Evolutionary conservation across 2,329 filamentous ascomycete species (phyloP).

Genomic region (Xylariaceae sp.): DNA sequence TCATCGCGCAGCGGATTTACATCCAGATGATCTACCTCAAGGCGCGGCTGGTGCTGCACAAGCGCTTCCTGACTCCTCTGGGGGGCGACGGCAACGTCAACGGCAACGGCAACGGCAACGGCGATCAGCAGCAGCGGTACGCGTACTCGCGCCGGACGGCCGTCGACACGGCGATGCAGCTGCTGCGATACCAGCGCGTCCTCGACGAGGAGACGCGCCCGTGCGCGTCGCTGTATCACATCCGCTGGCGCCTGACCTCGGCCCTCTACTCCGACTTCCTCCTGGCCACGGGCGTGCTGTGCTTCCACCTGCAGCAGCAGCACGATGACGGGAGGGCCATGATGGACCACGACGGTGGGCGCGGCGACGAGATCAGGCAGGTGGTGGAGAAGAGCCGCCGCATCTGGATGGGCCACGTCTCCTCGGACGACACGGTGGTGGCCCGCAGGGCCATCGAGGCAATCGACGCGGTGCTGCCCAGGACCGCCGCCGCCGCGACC

Average conservation of each 20-base stretch:
- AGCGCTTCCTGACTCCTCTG: constrained; percentile 22
- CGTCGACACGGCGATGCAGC: constrained; percentile 16
- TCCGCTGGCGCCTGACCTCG: constrained; percentile 1
- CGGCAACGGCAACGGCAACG: no score
- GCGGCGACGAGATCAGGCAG: constrained; percentile 3
- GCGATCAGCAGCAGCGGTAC: constrained; percentile 11
- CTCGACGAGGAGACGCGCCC: constrained; percentile 16
- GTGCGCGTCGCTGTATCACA: constrained; percentile 2
- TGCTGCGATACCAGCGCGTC: constrained; percentile 16
- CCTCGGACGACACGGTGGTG: constrained; percentile 3
- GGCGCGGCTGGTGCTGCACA: constrained; percentile 24
- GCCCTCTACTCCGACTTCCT: constrained; percentile 4
- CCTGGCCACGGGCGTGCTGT: constrained; percentile 5
- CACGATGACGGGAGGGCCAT: not conserved
- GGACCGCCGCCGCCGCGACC: not conserved
- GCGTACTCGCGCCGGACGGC: constrained; percentile 18
- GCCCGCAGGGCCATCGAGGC: constrained; percentile 8
- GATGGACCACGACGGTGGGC: constrained; percentile 1
- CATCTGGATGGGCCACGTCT: constrained; percentile 5
- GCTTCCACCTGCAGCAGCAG: constrained; percentile 4
- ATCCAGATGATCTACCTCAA: constrained; percentile 22
- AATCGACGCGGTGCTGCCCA: constrained; percentile 1
- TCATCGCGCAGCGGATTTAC: constrained; percentile 21
- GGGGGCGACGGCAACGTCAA: no score
- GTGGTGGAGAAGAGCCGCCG: constrained; percentile 2